These are phyloP conservation scores for Phallus indusiatus DNA, from an alignment of 768 basidiomycete species.

Conservation along the genomic window DNA sequence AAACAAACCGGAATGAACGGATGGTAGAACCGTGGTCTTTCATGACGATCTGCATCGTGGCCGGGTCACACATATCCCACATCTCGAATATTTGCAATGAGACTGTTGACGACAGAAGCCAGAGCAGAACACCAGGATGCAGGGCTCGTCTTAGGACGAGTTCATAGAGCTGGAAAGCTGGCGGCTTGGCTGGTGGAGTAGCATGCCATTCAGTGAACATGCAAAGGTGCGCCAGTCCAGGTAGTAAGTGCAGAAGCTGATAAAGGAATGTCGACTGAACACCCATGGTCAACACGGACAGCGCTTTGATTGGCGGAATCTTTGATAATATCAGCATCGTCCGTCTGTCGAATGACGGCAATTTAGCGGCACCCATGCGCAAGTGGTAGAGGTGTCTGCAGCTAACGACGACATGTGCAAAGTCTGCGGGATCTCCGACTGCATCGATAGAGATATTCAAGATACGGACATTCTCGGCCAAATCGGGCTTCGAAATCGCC, in stretches of 20 bases:
- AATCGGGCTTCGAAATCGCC: neutral
- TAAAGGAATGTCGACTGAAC: conserved; percentile 36
- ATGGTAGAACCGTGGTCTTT: conserved; percentile 23
- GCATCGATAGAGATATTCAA: neutral
- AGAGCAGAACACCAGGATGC: conserved; percentile 22
- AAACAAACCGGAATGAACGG: conserved; percentile 34
- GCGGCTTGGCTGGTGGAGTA: conserved; percentile 21
- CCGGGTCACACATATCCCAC: conserved; percentile 25
- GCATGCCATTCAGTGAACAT: conserved; percentile 29
- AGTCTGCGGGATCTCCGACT: neutral
- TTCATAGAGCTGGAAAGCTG: conserved; percentile 28
- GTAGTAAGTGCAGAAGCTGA: conserved; percentile 31
- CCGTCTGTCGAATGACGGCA: conserved; percentile 23
- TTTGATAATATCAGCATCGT: conserved; percentile 19
- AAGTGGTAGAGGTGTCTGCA: conserved; percentile 29
- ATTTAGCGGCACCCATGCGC: conserved; percentile 14
- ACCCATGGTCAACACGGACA: conserved; percentile 26
- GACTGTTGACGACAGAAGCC: conserved; percentile 30
- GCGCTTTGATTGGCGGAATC: conserved; percentile 22
- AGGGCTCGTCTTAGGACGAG: conserved; percentile 29
- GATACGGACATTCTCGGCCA: neutral
- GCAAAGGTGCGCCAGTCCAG: conserved; percentile 28
- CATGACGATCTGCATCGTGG: conserved; percentile 19
- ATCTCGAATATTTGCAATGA: conserved; percentile 33
- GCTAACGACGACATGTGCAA: conserved; percentile 16